Evolutionary conservation across 139 green algal species (phyloP), one percentile per base, ranked within the genome.

Genomic region (Zygnema cylindricum): DNA sequence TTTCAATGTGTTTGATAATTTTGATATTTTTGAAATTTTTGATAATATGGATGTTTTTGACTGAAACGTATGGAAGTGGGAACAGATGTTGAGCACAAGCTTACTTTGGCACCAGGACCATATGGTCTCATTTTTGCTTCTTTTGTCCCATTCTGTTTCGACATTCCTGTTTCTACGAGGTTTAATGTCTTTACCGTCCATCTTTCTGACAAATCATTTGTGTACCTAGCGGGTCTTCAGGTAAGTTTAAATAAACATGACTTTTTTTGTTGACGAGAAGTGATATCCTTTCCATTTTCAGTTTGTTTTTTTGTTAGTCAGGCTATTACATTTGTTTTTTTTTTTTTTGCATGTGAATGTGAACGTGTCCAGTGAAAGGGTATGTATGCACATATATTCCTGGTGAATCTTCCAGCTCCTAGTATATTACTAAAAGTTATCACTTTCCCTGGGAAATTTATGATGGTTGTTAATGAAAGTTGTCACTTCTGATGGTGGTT

Each of bases 181-280:
- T 92, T 92, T 43, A 81, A 63, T 40, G 78, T 92, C 41, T 85
- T 92, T 33, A 43, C 83, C 35, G 71, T 92, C 11, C 33, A 43
- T 16, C 40, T 92, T 40, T 88, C 88, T 1, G 88, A 92, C 87
- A 92, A 92, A 54, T 84, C 85, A 23, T 92, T 92, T 49, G 85
- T 92, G 49, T 92, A 91, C n/a, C 41, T 92, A 3, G 77, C 75
- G 1, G 88, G 88, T 2, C 73, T 89, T 35, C 88, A 92, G 87
- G 85, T 90, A 33, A 54, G 84, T 2, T 63, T 63, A 16, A n/a
- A n/a, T n/a, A 30, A 25, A 73, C 30, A 63, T 63, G 7, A 16
- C 49, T 63, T 63, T 63, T 63, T 63, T 63, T 63, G 7, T 25
- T 63, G 49, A 25, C 49, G 49, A 16, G 49, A 63, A 63, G 7